Evolutionary conservation across 345 rosid species (phyloP).

Genomic region (Aquilaria malaccensis): DNA sequence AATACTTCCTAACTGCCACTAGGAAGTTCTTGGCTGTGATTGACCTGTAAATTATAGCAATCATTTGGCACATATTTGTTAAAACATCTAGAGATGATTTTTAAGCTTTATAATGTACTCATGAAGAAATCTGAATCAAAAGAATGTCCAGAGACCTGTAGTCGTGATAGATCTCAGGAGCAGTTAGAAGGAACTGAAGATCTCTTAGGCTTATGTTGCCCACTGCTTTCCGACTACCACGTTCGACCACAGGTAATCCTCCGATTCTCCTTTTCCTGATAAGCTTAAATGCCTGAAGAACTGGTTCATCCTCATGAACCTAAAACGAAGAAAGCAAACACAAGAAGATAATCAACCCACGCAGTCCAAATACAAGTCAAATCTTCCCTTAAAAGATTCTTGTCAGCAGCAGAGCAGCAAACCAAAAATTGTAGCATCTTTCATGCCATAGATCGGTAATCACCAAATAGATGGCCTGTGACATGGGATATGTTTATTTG

Average conservation of each 20-base stretch:
- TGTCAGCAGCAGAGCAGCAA: not conserved
- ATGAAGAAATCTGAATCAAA: not conserved
- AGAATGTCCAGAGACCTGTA: constrained; percentile 39
- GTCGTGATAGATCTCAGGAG: constrained; percentile 82
- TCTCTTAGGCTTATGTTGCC: constrained; percentile 87
- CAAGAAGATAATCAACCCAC: too few species aligned
- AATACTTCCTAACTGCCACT: constrained; percentile 49
- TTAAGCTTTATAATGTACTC: too few species aligned
- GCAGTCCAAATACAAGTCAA: too few species aligned
- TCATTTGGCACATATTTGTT: not conserved
- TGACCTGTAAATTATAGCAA: constrained; percentile 31
- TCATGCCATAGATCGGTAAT: too few species aligned
- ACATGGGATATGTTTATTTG: not conserved
- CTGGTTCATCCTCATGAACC: constrained; percentile 85
- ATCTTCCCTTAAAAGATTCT: too few species aligned
- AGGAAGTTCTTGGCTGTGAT: constrained; percentile 75
- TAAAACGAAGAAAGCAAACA: constrained; percentile 16
- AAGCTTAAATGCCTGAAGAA: constrained; percentile 84
- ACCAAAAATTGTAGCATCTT: too few species aligned
- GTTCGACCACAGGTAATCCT: constrained; percentile 65
- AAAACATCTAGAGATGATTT: not conserved
- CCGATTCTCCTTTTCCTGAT: constrained; percentile 72
- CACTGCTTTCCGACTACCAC: constrained; percentile 46
- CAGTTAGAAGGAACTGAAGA: constrained; percentile 74
- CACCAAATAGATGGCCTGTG: too few species aligned